Conservation (phyloP, 1,284 basidiomycete genomes). For the Clitocybe nebularis region DNA sequence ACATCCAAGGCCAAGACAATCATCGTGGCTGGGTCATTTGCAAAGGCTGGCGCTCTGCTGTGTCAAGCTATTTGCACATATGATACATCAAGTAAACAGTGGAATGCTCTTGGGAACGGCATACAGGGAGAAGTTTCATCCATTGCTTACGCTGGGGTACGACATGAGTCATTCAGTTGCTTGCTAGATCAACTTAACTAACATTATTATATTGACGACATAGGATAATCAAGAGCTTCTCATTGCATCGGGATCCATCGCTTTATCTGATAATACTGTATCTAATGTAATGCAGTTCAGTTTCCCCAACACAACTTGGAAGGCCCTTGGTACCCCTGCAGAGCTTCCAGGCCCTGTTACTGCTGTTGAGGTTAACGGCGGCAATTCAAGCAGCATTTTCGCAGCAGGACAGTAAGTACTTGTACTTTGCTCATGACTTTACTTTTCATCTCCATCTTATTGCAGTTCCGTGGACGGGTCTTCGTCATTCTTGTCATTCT, state of each 20-base stretch:
- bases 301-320: slow-evolving; percentile 72
- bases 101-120: slow-evolving; percentile 80
- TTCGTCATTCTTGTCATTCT: slow-evolving; percentile 73
- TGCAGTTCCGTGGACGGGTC: slow-evolving; percentile 52
- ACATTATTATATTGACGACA: slow-evolving; percentile 3
- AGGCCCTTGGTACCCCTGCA: slow-evolving; percentile 58
- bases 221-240: slow-evolving; percentile 63
- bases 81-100: slow-evolving; percentile 65
- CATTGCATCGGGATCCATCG: slow-evolving; percentile 74
- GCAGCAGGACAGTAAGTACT: slow-evolving; percentile 77
- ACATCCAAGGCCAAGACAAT: slow-evolving; percentile 60
- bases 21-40: slow-evolving; percentile 85
- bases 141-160: slow-evolving; percentile 77
- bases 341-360: slow-evolving; percentile 87
- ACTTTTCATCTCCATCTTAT: slow-evolving; percentile 7
- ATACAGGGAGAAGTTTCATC: slow-evolving; percentile 80
- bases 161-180: slow-evolving; percentile 33
- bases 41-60: slow-evolving; percentile 68
- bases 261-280: slow-evolving; percentile 50
- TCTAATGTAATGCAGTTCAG: slow-evolving; percentile 73
- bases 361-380: slow-evolving; percentile 82
- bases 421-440: slow-evolving; percentile 1
- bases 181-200: slow-evolving; percentile 7
- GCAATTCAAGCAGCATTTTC: slow-evolving; percentile 82
- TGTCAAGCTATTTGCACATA: slow-evolving; percentile 84